Percentiles rank a stretch among this genome's conserved stretches.
These are phyloP conservation scores for Luffa aegyptiaca DNA, from an alignment of 306 rosid genomes.

Conservation along the genomic window DNA sequence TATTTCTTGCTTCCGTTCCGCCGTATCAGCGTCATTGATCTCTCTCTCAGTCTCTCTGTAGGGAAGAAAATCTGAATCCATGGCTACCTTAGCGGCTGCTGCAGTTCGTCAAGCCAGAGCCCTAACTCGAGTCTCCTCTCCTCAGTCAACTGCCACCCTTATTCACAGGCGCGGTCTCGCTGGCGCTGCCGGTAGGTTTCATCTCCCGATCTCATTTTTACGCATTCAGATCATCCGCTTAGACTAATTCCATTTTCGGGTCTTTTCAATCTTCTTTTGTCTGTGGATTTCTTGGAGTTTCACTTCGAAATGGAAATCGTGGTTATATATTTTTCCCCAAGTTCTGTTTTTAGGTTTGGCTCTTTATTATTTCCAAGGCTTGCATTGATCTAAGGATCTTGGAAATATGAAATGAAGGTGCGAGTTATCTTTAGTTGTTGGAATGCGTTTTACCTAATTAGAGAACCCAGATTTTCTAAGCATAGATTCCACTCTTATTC, in stretches of 20 bases:
- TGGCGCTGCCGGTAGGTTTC: slow-evolving; percentile 61
- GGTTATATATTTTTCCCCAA: neutral
- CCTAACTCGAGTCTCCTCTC: slow-evolving; percentile 38
- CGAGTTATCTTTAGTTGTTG: neutral
- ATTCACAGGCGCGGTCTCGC: slow-evolving; percentile 75
- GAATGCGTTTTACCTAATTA: neutral
- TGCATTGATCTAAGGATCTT: neutral
- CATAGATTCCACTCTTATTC: neutral
- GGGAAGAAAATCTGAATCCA: slow-evolving; percentile 24
- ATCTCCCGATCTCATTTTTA: neutral
- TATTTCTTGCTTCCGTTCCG: neutral
- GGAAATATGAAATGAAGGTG: neutral
- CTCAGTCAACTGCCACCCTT: slow-evolving; percentile 27
- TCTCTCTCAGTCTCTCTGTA: neutral
- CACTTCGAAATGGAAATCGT: neutral
- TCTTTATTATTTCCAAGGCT: neutral
- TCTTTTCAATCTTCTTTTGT: neutral
- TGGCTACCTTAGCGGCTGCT: slow-evolving; percentile 64
- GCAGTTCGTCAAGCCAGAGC: slow-evolving; percentile 67
- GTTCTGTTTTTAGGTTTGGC: neutral
- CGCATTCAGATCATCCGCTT: slow-evolving; percentile 6
- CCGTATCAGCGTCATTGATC: neutral
- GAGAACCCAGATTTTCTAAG: neutral
- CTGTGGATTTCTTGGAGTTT: neutral
- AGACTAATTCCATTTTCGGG: neutral